A percentile compares a stretch with the other conserved stretches of the same genome.
Evolutionary conservation across 1,139 yeast genomes (phyloP).

Genomic region (Pichia inconspicua): DNA sequence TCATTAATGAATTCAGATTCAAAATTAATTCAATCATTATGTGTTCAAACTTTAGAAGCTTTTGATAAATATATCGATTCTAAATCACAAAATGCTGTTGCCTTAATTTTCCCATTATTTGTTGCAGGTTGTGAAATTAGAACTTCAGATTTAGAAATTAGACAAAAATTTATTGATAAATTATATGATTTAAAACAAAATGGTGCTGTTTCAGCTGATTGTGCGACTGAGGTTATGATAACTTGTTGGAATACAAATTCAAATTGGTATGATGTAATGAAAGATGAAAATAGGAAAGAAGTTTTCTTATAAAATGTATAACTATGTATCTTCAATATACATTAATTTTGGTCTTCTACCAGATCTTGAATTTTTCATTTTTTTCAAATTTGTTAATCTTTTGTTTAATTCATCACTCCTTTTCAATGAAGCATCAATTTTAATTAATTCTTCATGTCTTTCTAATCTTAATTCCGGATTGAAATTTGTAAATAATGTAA

Average conservation of each 20-base stretch:
- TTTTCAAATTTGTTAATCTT: constrained; percentile 22
- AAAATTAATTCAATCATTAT: constrained; percentile 38
- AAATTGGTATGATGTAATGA: constrained; percentile 50
- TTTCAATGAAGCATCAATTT: constrained; percentile 24
- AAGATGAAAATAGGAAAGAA: constrained; percentile 38
- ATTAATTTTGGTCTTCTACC: constrained; percentile 15
- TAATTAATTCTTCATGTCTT: constrained; percentile 27
- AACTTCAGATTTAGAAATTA: not conserved
- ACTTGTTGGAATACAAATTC: constrained; percentile 51
- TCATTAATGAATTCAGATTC: constrained; percentile 42
- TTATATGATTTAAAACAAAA: constrained; percentile 33
- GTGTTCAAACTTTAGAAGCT: constrained; percentile 34
- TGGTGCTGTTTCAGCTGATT: constrained; percentile 45
- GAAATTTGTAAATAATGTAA: constrained; percentile 23
- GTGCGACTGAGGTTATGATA: constrained; percentile 42
- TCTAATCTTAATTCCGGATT: constrained; percentile 25
- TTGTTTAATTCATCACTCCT: constrained; percentile 20
- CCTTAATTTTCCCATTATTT: constrained; percentile 49
- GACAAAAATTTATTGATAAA: constrained; percentile 31
- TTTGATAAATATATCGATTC: constrained; percentile 35
- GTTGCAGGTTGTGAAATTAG: constrained; percentile 49
- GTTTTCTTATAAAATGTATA: constrained; percentile 33
- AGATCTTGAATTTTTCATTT: constrained; percentile 13
- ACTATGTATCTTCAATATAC: constrained; percentile 19
- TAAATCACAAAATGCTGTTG: constrained; percentile 45